Conservation (phyloP, 2,329 filamentous ascomycete genomes). For the Beauveria varroae region DNA sequence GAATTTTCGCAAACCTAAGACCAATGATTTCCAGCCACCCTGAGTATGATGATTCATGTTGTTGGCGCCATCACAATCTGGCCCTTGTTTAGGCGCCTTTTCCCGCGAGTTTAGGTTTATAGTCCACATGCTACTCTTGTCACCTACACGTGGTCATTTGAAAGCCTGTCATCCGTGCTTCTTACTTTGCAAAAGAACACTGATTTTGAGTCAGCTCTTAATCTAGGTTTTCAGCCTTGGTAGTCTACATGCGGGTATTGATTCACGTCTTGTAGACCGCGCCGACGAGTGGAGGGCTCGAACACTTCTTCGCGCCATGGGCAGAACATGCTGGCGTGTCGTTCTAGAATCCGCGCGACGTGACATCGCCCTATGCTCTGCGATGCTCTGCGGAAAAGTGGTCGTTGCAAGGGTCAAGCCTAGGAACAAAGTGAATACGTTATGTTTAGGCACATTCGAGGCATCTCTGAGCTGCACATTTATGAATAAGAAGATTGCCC, state of each 20-base stretch:
- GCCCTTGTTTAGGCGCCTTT: background rate
- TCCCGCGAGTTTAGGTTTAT: background rate
- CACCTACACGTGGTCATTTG: too few species aligned
- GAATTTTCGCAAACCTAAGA: background rate
- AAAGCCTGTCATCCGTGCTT: too few species aligned
- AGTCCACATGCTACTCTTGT: too few species aligned
- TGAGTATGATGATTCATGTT: background rate
- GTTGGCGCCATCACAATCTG: background rate
- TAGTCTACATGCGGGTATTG: background rate
- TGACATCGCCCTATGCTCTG: background rate
- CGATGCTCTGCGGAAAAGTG: background rate
- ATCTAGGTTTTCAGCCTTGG: background rate
- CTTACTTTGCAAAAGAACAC: too few species aligned
- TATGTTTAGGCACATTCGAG: too few species aligned
- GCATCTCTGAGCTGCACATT: too few species aligned
- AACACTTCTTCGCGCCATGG: background rate
- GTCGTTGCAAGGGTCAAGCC: too few species aligned
- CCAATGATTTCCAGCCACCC: background rate
- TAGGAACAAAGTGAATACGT: too few species aligned
- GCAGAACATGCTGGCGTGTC: background rate
- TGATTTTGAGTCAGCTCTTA: too few species aligned
- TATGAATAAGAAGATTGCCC: background rate
- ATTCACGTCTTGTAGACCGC: background rate
- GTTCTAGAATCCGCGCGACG: background rate
- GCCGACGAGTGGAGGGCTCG: background rate